Percentiles rank a stretch among this genome's conserved stretches.
These are phyloP conservation scores for Pichia sp. DNA, from an alignment of 1,139 yeast genomes.

Conservation along the genomic window DNA sequence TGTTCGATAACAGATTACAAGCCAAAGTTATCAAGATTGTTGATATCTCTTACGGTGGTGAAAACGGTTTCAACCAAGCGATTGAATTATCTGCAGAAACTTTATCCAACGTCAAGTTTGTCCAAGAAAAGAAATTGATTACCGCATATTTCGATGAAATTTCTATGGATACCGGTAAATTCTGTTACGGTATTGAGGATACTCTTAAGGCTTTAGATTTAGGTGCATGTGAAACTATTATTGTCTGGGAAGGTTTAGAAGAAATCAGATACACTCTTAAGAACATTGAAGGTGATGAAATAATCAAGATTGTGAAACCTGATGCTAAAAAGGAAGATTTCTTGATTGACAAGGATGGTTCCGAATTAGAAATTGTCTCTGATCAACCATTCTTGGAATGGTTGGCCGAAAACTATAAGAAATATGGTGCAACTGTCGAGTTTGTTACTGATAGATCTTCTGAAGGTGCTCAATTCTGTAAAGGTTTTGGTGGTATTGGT, in stretches of 20 bases:
- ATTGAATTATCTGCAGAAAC: slow-evolving; percentile 96
- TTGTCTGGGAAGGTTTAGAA: slow-evolving; percentile 88
- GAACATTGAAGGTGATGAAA: slow-evolving; percentile 73
- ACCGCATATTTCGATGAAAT: slow-evolving; percentile 91
- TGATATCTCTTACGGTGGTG: slow-evolving; percentile 98
- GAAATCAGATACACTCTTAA: slow-evolving; percentile 76
- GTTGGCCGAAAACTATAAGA: slow-evolving; percentile 94
- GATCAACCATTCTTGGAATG: slow-evolving; percentile 89
- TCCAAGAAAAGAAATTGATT: slow-evolving; percentile 94
- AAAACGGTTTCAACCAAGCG: slow-evolving; percentile 98
- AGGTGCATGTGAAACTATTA: slow-evolving; percentile 90
- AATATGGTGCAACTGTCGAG: slow-evolving; percentile 90
- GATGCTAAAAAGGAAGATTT: slow-evolving; percentile 68
- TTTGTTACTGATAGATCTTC: slow-evolving; percentile 94
- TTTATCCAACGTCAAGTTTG: slow-evolving; percentile 90
- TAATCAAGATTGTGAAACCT: slow-evolving; percentile 67
- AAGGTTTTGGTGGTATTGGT: slow-evolving; percentile 98
- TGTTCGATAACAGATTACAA: slow-evolving; percentile 83
- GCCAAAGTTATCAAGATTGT: slow-evolving; percentile 86
- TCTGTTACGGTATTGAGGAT: slow-evolving; percentile 95
- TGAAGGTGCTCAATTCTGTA: slow-evolving; percentile 97
- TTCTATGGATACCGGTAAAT: slow-evolving; percentile 92
- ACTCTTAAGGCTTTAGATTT: slow-evolving; percentile 91
- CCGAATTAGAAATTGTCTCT: slow-evolving; percentile 77
- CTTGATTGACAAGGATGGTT: slow-evolving; percentile 73